Evolutionary conservation across 2,329 filamentous ascomycete genomes (phyloP), one percentile per base, ranked within the genome.

Genomic region (Ophiocordyceps polyrhachis-furcata): DNA sequence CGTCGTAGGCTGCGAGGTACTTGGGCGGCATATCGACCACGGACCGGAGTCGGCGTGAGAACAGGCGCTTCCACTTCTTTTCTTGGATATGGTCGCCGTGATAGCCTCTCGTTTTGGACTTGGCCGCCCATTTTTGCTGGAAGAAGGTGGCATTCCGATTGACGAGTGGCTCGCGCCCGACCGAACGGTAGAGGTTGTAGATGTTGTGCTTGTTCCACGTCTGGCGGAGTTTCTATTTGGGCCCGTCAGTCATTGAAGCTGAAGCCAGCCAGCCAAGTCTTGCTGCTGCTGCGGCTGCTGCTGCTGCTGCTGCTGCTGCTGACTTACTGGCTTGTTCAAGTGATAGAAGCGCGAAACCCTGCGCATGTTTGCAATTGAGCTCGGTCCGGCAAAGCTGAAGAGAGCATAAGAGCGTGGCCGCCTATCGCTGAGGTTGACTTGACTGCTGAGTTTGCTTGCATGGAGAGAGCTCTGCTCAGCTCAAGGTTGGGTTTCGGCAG

Each of bases 201-300:
- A 98, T 73, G 60, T 93, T 94, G 71, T 86, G 87, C 68, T 94
- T 93, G 71, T 86, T 93, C 91, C 89, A 95, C 69, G 87, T 86
- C 70, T 91, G 84, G 56, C 89, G 82, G 62, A 94, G 62, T 83
- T 86, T 93, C 88, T 96, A 59, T 45, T 46, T 43, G 32, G 25
- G 19, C 37, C 25, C 20, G 38, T 48, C 43, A 49, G 48, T 42
- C 7, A 17, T 6, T 17, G 32, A 17, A n/a, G 15, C 5, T 17
- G 14, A 37, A 5, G 5, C 15, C 6, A n/a, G n/a, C n/a, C n/a
- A n/a, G n/a, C n/a, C n/a, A n/a, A n/a, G n/a, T n/a, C n/a, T n/a
- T n/a, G n/a, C n/a, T n/a, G n/a, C n/a, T n/a, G n/a, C n/a, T n/a
- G n/a, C n/a, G n/a, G n/a, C n/a, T n/a, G n/a, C n/a, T n/a, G n/a